Evolutionary conservation across 352 stramenopile species (phyloP).

Genomic region (Globisporangium orthogonon): DNA sequence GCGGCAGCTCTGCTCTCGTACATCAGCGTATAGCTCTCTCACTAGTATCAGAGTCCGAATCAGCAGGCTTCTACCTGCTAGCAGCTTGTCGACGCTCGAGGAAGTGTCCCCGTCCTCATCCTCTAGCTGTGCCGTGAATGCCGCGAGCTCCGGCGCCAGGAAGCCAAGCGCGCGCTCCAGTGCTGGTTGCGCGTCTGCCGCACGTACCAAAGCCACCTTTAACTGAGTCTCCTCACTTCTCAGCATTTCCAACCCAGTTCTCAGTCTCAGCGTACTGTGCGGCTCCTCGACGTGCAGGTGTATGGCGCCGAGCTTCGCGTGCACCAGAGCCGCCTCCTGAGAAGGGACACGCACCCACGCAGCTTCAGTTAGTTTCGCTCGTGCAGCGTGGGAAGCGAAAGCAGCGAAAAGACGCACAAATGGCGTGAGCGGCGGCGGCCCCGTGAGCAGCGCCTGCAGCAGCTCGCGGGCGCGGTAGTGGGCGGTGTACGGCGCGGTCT

Average conservation of each 20-base stretch:
- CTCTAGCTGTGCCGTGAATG: slow-evolving; percentile 13
- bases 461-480: slow-evolving; percentile 52
- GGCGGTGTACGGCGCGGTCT: slow-evolving; percentile 38
- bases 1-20: not conserved
- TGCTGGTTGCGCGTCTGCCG: slow-evolving; percentile 46
- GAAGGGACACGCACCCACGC: not conserved
- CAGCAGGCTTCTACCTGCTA: not conserved
- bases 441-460: slow-evolving; percentile 40
- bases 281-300: slow-evolving; percentile 60
- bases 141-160: slow-evolving; percentile 35
- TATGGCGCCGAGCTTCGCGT: slow-evolving; percentile 33
- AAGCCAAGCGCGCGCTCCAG: slow-evolving; percentile 31
- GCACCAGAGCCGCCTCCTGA: slow-evolving; percentile 29
- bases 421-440: slow-evolving; percentile 14
- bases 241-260: too few species aligned
- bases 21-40: too few species aligned
- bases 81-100: slow-evolving; percentile 4
- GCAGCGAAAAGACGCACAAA: slow-evolving; percentile 15
- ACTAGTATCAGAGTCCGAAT: too few species aligned
- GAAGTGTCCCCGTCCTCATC: not conserved
- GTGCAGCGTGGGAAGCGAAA: not conserved
- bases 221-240: too few species aligned
- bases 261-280: slow-evolving; percentile 28
- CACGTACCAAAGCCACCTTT: not conserved
- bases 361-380: too few species aligned